Conservation (phyloP, 768 basidiomycete species). For the Lentinula guzmanii region DNA sequence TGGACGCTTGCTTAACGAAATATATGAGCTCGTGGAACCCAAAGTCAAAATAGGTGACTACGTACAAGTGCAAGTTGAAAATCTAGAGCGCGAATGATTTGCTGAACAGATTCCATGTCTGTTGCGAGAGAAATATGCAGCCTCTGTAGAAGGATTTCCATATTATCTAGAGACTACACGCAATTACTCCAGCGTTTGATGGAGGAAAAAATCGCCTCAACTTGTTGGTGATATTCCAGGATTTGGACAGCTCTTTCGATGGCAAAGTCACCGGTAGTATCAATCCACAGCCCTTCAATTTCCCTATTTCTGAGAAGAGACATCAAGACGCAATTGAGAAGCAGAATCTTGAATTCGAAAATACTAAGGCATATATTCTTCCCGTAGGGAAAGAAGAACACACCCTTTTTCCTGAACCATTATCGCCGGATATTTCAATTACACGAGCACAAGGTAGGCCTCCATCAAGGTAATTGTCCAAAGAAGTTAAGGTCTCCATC, state of each 20-base stretch:
- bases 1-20: slow-evolving; percentile 8
- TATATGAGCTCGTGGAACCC: not conserved
- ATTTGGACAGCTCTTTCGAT: slow-evolving; percentile 37
- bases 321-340: slow-evolving; percentile 50
- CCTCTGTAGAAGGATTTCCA: slow-evolving; percentile 35
- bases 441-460: slow-evolving; percentile 47
- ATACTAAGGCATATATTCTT: not conserved
- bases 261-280: slow-evolving; percentile 65
- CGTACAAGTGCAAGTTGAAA: slow-evolving; percentile 2
- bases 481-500: slow-evolving; percentile 33
- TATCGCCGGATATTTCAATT: slow-evolving; percentile 65
- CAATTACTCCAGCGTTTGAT: slow-evolving; percentile 8
- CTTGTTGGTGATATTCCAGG: slow-evolving; percentile 16
- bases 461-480: slow-evolving; percentile 44
- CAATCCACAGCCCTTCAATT: slow-evolving; percentile 60
- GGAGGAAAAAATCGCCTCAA: slow-evolving; percentile 8
- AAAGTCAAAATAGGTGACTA: not conserved
- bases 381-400: slow-evolving; percentile 13
- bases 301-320: slow-evolving; percentile 35
- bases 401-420: slow-evolving; percentile 66
- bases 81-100: slow-evolving; percentile 36
- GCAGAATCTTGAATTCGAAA: slow-evolving; percentile 42
- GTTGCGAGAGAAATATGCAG: slow-evolving; percentile 55
- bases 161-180: not conserved
- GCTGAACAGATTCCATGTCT: slow-evolving; percentile 48